These are phyloP conservation scores for Sordariomycetes sp. DNA, from an alignment of 2,329 filamentous ascomycete species.

Conservation along the genomic window DNA sequence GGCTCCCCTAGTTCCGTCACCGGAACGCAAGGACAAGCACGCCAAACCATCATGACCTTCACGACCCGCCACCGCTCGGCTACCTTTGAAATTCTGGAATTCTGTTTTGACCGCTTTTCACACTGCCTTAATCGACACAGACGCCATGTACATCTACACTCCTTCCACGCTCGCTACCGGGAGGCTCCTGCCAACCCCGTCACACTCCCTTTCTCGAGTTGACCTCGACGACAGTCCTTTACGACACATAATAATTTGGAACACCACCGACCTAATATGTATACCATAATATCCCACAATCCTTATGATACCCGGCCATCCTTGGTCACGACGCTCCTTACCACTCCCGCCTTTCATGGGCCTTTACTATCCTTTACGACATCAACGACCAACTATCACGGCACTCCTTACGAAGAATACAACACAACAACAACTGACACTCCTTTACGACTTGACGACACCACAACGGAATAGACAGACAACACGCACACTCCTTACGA, in stretches of 20 bases:
- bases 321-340: constrained; percentile 9
- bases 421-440: constrained; percentile 21
- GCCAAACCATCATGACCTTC: not conserved
- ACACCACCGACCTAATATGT: constrained; percentile 13
- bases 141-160: constrained; percentile 26
- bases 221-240: constrained; percentile 21
- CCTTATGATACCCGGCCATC: constrained; percentile 7
- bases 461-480: constrained; percentile 27
- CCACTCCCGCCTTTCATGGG: no score
- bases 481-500: constrained; percentile 35
- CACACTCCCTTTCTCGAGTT: constrained; percentile 18
- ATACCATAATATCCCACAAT: constrained; percentile 20
- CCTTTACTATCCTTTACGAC: constrained; percentile 8
- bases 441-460: constrained; percentile 20
- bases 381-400: constrained; percentile 6
- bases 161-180: constrained; percentile 24
- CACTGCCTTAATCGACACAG: constrained; percentile 15
- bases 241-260: constrained; percentile 7
- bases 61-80: not conserved
- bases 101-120: constrained; percentile 2
- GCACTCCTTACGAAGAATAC: constrained; percentile 18
- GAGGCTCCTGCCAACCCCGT: constrained; percentile 4
- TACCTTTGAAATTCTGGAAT: not conserved
- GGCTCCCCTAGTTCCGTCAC: constrained; percentile 17
- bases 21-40: constrained; percentile 8